Conservation (phyloP, 225 moss, liverwort and hornwort genomes). For the Polytrichum formosum region DNA sequence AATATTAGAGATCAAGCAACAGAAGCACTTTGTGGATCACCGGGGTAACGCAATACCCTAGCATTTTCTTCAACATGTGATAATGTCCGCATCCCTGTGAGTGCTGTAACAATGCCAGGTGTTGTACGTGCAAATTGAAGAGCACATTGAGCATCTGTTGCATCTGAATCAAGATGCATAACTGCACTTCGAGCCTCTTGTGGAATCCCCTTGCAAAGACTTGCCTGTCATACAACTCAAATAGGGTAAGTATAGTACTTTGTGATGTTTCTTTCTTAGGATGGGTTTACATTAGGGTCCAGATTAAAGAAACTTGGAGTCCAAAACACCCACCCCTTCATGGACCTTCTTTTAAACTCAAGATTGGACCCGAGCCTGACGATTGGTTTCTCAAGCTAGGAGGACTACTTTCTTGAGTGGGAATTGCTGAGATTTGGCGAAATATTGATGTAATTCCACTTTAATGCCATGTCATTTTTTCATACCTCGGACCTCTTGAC, state of each 20-base stretch:
- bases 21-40: constrained; percentile 21
- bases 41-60: constrained; percentile 32
- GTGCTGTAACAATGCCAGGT: constrained; percentile 58
- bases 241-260: background rate
- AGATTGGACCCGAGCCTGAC: too few relatives aligned
- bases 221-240: constrained; percentile 29
- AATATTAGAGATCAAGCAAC: constrained; percentile 8
- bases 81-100: constrained; percentile 64
- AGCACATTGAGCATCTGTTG: constrained; percentile 73
- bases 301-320: too few relatives aligned
- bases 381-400: too few relatives aligned
- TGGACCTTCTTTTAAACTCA: too few relatives aligned
- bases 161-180: constrained; percentile 47
- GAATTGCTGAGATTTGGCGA: too few relatives aligned
- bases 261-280: background rate
- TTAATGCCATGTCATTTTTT: too few relatives aligned
- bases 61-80: constrained; percentile 66
- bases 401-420: too few relatives aligned
- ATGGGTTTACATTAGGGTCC: too few relatives aligned
- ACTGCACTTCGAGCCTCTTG: constrained; percentile 31
- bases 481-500: too few relatives aligned
- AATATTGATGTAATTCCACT: too few relatives aligned
- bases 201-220: constrained; percentile 49
- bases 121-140: constrained; percentile 76
- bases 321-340: too few relatives aligned